These are phyloP conservation scores for Gomphus sp. DNA, from an alignment of 1,284 basidiomycete genomes.

Conservation along the genomic window DNA sequence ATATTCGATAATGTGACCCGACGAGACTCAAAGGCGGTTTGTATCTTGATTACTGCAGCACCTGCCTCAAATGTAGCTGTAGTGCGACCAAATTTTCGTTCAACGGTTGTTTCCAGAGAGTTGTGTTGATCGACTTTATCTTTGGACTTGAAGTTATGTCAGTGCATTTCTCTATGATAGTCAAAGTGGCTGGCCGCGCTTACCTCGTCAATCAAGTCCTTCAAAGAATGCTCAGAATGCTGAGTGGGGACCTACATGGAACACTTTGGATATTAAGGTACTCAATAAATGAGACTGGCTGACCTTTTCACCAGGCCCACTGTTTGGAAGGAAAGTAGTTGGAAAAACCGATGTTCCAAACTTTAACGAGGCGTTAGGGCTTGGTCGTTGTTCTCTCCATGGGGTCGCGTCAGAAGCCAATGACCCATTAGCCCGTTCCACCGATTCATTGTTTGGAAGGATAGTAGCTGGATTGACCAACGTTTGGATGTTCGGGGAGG, in stretches of 20 bases:
- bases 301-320: not conserved
- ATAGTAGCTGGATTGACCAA: not conserved
- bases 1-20: conserved; percentile 5
- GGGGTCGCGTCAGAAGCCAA: not conserved
- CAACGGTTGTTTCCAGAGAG: not conserved
- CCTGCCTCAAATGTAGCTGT: not conserved
- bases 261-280: not conserved
- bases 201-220: not conserved
- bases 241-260: not conserved
- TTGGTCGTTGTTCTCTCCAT: not conserved
- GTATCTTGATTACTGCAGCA: not conserved
- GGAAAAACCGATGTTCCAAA: not conserved
- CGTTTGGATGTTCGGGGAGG: not conserved
- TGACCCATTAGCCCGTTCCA: not conserved
- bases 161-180: not conserved
- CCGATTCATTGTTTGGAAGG: not conserved
- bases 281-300: not conserved
- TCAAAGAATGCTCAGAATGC: not conserved
- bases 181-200: not conserved
- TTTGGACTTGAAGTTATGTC: not conserved
- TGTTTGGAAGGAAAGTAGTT: not conserved
- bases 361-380: not conserved
- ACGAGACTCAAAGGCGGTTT: conserved; percentile 3
- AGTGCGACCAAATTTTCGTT: not conserved
- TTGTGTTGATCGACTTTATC: not conserved